Evolutionary conservation across 306 rosid genomes (phyloP), one percentile per base, ranked within the genome.

Genomic region (Malus sieversii): DNA sequence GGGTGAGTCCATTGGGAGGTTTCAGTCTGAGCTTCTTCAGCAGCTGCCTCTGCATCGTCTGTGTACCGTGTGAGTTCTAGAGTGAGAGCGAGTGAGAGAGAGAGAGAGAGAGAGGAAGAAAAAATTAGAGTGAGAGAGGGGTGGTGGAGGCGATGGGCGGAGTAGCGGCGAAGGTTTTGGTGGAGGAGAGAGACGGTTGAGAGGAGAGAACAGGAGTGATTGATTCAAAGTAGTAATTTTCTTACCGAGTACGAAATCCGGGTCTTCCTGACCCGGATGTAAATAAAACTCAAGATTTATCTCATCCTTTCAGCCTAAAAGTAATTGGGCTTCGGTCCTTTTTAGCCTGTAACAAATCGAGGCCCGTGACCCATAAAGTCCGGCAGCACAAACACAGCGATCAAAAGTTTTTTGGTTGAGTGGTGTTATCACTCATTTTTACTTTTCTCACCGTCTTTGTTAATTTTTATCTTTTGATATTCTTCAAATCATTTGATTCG

Each of bases 11-110:
- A 83, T 55, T 32, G 45, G 81, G 22, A 51, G 70, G 65, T 40
- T 81, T 77, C 72, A 29, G 73, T 18, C 55, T 66, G 76, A 83
- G 78, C 83, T 75, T 79, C 9, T 57, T 52, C 42, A 86, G 70
- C 52, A 90, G 51, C 42, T 72, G 86, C 74, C 82, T 84, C 73
- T 81, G 71, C 84, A 85, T 69, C 93, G 73, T 79, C 66, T 3
- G 32, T 44, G 59, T 32, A 57, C 62, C 52, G 69, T 29, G 19
- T 25, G 18, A 19, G 42, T 19, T n/a, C 4, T 18, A 0, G 72
- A 33, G 27, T 0, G 40, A 11, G 35, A 30, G 32, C 0, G 72
- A 33, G 27, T 0, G 40, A 4, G 14, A 73, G 40, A 30, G 48
- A 22, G 25, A 23, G 25, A 23, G 22, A 23, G 66, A 46, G 59